Percentiles rank a stretch among this genome's conserved stretches.
These are phyloP conservation scores for Phialophora macrospora DNA, from an alignment of 2,329 filamentous ascomycete genomes.

Conservation along the genomic window DNA sequence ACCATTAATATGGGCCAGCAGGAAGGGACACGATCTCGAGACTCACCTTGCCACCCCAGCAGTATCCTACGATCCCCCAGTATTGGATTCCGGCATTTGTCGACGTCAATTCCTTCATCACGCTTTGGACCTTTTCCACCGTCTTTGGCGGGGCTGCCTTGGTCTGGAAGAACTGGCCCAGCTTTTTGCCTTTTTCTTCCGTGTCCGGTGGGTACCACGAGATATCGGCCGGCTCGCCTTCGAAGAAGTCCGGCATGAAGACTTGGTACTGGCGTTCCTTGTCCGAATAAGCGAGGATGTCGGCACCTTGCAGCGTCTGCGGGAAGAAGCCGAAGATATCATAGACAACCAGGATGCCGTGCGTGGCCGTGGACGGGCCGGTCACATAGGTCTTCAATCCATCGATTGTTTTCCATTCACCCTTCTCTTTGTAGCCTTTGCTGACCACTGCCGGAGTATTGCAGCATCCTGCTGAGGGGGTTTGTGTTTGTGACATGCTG, in stretches of 20 bases:
- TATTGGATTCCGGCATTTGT: constrained; percentile 54
- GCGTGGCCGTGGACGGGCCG: constrained; percentile 60
- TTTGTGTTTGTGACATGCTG: constrained; percentile 33
- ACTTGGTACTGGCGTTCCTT: constrained; percentile 77
- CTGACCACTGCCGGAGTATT: constrained; percentile 34
- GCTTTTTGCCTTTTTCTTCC: constrained; percentile 64
- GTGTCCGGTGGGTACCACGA: constrained; percentile 65
- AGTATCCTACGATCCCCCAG: constrained; percentile 66
- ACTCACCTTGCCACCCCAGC: constrained; percentile 59
- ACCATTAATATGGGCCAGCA: not conserved
- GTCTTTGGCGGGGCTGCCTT: constrained; percentile 63
- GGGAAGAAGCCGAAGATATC: constrained; percentile 65
- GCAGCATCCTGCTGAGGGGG: constrained; percentile 32
- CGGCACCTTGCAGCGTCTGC: constrained; percentile 67
- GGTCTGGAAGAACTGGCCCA: constrained; percentile 64
- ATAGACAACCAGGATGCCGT: constrained; percentile 63
- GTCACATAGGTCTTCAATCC: constrained; percentile 68
- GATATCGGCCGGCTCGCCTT: constrained; percentile 70
- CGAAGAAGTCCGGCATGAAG: constrained; percentile 91
- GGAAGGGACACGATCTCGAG: not conserved
- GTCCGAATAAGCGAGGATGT: constrained; percentile 65
- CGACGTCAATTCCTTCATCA: constrained; percentile 60
- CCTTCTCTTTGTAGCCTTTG: constrained; percentile 50
- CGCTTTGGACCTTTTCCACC: constrained; percentile 59
- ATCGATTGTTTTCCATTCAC: constrained; percentile 63